Percentiles rank a stretch among this genome's conserved stretches.
Evolutionary conservation across 139 green algal species (phyloP).

Genomic region (Astrephomene gubernaculifera): DNA sequence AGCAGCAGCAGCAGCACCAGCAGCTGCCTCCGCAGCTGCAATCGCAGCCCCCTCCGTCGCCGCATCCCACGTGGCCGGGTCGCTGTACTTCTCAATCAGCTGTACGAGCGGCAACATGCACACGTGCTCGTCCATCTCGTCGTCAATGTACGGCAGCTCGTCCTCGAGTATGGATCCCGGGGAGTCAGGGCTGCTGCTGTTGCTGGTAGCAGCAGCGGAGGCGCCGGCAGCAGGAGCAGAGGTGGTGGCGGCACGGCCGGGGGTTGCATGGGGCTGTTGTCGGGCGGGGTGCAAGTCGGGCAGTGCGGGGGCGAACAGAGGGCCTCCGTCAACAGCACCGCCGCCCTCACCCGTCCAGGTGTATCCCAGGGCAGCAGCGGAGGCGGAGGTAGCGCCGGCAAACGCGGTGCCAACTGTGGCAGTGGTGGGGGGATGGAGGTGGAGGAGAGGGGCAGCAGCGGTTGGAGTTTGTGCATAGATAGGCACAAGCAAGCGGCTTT

Average conservation of each 20-base stretch:
- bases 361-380: constrained; percentile 8
- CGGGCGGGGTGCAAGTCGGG: no score
- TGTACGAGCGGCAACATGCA: constrained; percentile 27
- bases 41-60: constrained; percentile 1
- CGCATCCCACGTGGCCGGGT: not conserved
- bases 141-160: constrained; percentile 22
- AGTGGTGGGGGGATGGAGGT: no score
- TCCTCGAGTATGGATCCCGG: no score
- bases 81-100: constrained; percentile 29
- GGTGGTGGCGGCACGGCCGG: no score
- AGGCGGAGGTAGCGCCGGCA: constrained; percentile 10
- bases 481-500: no score
- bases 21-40: not conserved
- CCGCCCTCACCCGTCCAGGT: not conserved
- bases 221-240: no score
- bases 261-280: no score
- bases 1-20: not conserved
- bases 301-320: not conserved
- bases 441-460: no score
- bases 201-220: no score
- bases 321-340: not conserved
- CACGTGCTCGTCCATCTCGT: constrained; percentile 44
- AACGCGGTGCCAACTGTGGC: no score
- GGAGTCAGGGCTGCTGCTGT: no score
- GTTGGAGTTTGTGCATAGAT: no score